Evolutionary conservation across 306 rosid genomes (phyloP).

Genomic region (Benincasa hispida): DNA sequence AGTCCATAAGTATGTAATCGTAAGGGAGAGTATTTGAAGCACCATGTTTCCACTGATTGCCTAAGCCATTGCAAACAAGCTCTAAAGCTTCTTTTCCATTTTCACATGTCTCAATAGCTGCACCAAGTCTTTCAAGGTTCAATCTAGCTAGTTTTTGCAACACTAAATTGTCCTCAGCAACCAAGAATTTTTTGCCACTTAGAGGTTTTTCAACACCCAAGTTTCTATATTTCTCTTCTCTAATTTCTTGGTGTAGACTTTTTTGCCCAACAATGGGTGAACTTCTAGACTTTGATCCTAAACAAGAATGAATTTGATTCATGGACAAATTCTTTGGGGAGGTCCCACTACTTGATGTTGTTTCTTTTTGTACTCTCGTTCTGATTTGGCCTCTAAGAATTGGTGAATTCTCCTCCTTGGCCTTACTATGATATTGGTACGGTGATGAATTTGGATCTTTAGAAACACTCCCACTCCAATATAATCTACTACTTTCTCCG

Average conservation of each 20-base stretch:
- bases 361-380: not conserved
- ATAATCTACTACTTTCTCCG: not conserved
- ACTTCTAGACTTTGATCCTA: conserved; percentile 6
- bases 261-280: not conserved
- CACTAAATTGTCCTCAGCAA: conserved; percentile 36
- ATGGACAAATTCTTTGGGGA: conserved; percentile 3
- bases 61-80: conserved; percentile 25
- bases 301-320: conserved; percentile 1
- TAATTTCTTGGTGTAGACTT: conserved; percentile 8
- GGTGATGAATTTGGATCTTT: conserved; percentile 5
- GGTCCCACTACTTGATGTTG: conserved; percentile 3
- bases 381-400: not conserved
- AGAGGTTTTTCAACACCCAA: conserved; percentile 16
- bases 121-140: conserved; percentile 34
- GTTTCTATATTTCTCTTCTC: conserved; percentile 19
- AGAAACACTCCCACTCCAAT: not conserved
- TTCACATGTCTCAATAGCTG: conserved; percentile 26
- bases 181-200: conserved; percentile 44
- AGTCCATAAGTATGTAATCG: conserved; percentile 71
- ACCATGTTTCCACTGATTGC: conserved; percentile 1
- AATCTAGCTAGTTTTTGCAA: conserved; percentile 18
- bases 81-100: conserved; percentile 50
- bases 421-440: not conserved
- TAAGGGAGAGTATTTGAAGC: conserved; percentile 26
- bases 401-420: not conserved